Evolutionary conservation across 1,284 basidiomycete species (phyloP).

Genomic region (Neolentinus lepideus): DNA sequence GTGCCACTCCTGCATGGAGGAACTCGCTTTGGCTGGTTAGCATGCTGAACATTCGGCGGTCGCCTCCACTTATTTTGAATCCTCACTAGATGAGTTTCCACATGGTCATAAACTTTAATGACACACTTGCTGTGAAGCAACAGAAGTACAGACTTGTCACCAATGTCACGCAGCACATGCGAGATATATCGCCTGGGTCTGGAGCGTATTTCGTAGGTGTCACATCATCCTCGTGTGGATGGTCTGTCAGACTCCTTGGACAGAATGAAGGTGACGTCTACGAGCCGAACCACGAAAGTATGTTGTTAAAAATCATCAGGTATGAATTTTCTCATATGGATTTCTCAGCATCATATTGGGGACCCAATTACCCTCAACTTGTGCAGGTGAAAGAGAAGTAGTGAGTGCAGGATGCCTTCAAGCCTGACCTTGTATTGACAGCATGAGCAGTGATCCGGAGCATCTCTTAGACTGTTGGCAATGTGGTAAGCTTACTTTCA

Average conservation of each 20-base stretch:
- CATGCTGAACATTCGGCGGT: too few species aligned
- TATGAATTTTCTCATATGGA: neutral
- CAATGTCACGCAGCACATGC: conserved; percentile 14
- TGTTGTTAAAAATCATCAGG: neutral
- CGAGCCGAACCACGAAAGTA: conserved; percentile 9
- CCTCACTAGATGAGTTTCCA: conserved; percentile 16
- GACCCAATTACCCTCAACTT: conserved; percentile 38
- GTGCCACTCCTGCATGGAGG: conserved; percentile 20
- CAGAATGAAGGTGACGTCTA: conserved; percentile 12
- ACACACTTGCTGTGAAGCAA: conserved; percentile 14
- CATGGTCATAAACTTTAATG: conserved; percentile 17
- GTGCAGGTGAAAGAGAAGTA: conserved; percentile 48
- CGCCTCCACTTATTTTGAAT: neutral
- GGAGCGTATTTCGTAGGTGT: conserved; percentile 7
- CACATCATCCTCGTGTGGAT: neutral
- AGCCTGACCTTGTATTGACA: conserved; percentile 2
- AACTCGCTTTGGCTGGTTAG: conserved; percentile 11
- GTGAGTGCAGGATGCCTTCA: conserved; percentile 22
- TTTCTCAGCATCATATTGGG: conserved; percentile 42
- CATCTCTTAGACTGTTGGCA: conserved; percentile 56
- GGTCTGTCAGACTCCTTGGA: neutral
- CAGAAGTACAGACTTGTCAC: conserved; percentile 11
- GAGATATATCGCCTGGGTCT: conserved; percentile 16
- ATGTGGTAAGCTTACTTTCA: conserved; percentile 31
- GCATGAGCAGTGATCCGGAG: conserved; percentile 38